Evolutionary conservation across 495 filamentous ascomycete species (phyloP).

Genomic region (Penicillium roqueforti): DNA sequence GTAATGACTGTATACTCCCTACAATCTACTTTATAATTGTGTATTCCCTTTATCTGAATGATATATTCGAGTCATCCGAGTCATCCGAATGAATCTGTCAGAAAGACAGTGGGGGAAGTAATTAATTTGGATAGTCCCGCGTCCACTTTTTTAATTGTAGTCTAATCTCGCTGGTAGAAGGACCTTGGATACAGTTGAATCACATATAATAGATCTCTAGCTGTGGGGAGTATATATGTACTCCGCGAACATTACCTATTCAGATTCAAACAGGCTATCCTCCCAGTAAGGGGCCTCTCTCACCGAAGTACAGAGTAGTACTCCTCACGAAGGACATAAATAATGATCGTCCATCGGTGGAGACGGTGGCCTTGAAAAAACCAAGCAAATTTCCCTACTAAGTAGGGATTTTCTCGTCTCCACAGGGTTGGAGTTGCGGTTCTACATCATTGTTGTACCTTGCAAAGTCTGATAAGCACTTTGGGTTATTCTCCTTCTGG

Average conservation of each 20-base stretch:
- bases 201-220: too few relatives aligned
- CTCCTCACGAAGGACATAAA: too few relatives aligned
- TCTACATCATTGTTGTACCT: too few relatives aligned
- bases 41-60: not conserved
- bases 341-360: not conserved
- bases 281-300: not conserved
- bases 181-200: too few relatives aligned
- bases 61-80: too few relatives aligned
- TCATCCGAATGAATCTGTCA: too few relatives aligned
- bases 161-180: not conserved
- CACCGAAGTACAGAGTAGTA: too few relatives aligned
- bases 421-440: not conserved
- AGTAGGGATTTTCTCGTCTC: not conserved
- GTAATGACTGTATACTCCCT: not conserved
- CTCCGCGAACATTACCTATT: too few relatives aligned
- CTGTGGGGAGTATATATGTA: too few relatives aligned
- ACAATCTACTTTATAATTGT: not conserved
- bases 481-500: not conserved
- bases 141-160: constrained; percentile 4
- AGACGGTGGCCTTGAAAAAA: not conserved
- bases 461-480: too few relatives aligned
- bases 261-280: too few relatives aligned
- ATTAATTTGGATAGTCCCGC: not conserved
- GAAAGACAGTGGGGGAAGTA: not conserved
- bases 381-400: not conserved